These are phyloP conservation scores for Halophytophthora polymorphica DNA, from an alignment of 352 stramenopile genomes.

Conservation along the genomic window DNA sequence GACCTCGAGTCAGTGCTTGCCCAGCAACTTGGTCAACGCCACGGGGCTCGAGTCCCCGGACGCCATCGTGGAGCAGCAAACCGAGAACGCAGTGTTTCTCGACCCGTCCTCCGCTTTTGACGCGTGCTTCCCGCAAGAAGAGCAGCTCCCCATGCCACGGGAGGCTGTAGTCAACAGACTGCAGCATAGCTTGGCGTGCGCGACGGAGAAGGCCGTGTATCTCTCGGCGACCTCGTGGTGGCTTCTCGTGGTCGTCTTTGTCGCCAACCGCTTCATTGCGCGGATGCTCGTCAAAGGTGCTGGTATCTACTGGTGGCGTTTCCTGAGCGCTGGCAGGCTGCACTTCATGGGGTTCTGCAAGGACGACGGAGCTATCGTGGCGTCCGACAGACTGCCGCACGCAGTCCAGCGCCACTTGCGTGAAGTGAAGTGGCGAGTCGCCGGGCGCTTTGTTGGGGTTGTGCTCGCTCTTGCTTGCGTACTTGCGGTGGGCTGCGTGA, in stretches of 20 bases:
- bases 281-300: conserved; percentile 44
- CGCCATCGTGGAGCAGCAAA: conserved; percentile 12
- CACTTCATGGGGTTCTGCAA: conserved; percentile 55
- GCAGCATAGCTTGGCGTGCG: conserved; percentile 40
- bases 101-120: conserved; percentile 15
- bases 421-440: conserved; percentile 41
- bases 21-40: conserved; percentile 14
- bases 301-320: conserved; percentile 55
- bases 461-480: conserved; percentile 13
- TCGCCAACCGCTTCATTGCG: conserved; percentile 39
- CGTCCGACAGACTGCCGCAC: conserved; percentile 24
- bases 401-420: conserved; percentile 38
- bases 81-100: conserved; percentile 17
- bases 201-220: conserved; percentile 59
- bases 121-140: conserved; percentile 18
- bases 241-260: conserved; percentile 47
- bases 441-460: conserved; percentile 31
- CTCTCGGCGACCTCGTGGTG: conserved; percentile 59
- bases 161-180: conserved; percentile 23
- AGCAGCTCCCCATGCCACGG: conserved; percentile 3
- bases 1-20: conserved; percentile 23
- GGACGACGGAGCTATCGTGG: conserved; percentile 42
- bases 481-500: conserved; percentile 9
- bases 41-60: conserved; percentile 8
- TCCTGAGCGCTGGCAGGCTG: conserved; percentile 47